Base-by-base conservation (phyloP, 2,329 filamentous ascomycete genomes). In the Xylaria sp. region DNA sequence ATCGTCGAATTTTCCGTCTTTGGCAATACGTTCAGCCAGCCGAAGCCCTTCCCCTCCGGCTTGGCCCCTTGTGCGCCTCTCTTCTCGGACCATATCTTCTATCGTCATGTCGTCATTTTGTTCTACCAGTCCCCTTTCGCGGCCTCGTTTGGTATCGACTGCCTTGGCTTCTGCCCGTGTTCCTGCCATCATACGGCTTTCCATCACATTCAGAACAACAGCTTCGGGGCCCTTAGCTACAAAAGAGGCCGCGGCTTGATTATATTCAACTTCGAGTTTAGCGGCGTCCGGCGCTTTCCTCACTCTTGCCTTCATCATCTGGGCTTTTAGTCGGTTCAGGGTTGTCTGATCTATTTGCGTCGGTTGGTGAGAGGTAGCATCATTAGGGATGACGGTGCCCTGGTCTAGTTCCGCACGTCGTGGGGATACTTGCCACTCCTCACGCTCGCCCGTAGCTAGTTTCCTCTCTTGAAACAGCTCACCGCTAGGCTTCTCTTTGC, bases 21-120 rank as follows among this genome's bases (percentile, higher is more conserved):
- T 96, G 57, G 94, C 92, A 69, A 99, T 99, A 63, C 94, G 88
- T 75, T 98, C 94, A 2, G 95, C 95, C 33, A 97, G 85, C 3
- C 91, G 87, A 70, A 89, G 82, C 1, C 91, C 92, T 74, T 97
- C 94, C 56, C 92, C 92, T 43, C 91, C 92, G 3, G 82, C 81
- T 72, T 92, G 88, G 15, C 89, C 89, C 61, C 88, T 89, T 4
- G 92, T 97, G 57, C 94, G 89, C 37, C 92, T 88, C 78, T 99
- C 95, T 77, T 98, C 94, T 28, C 92, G 88, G 17, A 99, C 88
- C 95, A 99, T 99, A 76, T 99, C 95, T 57, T 96, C 93, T 63
- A 99, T 91, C 31, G 83, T 89, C 93, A 99, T 98, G 71, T 98
- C 93, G 56, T 96, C 91, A 73, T 98, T 98, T 67, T 95, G 92